Evolutionary conservation across 2,329 filamentous ascomycete species (phyloP).

Genomic region (Calonectria leucothoes): DNA sequence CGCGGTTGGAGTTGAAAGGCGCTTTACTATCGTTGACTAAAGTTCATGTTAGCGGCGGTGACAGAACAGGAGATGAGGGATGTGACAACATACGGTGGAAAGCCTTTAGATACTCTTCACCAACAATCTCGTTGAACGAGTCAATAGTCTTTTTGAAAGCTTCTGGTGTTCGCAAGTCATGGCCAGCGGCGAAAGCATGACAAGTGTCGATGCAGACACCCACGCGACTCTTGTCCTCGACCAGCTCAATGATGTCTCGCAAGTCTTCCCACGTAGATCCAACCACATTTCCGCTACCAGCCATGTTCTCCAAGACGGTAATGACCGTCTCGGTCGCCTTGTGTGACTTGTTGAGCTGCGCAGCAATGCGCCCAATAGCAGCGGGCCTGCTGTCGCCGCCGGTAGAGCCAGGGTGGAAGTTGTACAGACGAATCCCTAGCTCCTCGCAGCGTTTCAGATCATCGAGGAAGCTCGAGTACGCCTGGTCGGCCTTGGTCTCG

Average conservation of each 20-base stretch:
- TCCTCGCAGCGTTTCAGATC: constrained; percentile 87
- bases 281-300: constrained; percentile 87
- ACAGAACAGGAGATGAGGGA: neutral
- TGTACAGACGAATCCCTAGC: constrained; percentile 92
- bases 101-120: constrained; percentile 82
- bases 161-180: constrained; percentile 83
- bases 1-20: constrained; percentile 82
- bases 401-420: constrained; percentile 94
- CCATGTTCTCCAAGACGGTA: constrained; percentile 96
- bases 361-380: constrained; percentile 83
- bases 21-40: constrained; percentile 94
- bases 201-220: constrained; percentile 98
- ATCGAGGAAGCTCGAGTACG: constrained; percentile 87
- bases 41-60: constrained; percentile 4
- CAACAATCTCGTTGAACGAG: constrained; percentile 82
- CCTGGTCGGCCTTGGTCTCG: constrained; percentile 82
- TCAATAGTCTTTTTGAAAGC: constrained; percentile 79
- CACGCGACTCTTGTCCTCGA: constrained; percentile 85
- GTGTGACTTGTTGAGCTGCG: constrained; percentile 85
- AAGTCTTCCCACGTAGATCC: constrained; percentile 89
- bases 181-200: constrained; percentile 93
- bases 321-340: constrained; percentile 79
- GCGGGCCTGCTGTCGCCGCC: constrained; percentile 74
- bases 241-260: constrained; percentile 81
- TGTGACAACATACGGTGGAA: constrained; percentile 69